A percentile compares a stretch with the other conserved stretches of the same genome.
These are phyloP conservation scores for Aspergillus conjunctus DNA, from an alignment of 495 filamentous ascomycete species.

Conservation along the genomic window DNA sequence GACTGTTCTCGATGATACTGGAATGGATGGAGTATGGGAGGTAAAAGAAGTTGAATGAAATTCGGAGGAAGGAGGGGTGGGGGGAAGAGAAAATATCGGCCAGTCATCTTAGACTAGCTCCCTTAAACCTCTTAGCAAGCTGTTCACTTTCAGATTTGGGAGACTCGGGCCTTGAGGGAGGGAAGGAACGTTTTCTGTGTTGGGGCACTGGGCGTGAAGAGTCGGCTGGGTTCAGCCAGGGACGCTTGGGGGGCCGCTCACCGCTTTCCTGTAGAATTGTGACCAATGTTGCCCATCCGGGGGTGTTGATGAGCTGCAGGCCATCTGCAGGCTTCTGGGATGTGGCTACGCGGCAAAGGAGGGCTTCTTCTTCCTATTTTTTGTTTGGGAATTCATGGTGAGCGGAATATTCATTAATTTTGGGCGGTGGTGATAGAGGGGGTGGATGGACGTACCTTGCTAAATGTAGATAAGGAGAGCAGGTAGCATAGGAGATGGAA, in stretches of 20 bases:
- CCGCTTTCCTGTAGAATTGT: conserved; percentile 92
- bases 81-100: conserved; percentile 16
- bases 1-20: not conserved
- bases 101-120: conserved; percentile 82
- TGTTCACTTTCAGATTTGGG: conserved; percentile 62
- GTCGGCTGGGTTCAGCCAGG: conserved; percentile 51
- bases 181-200: conserved; percentile 34
- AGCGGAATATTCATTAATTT: not conserved
- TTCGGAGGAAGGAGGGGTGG: not conserved
- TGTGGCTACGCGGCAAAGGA: conserved; percentile 81
- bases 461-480: conserved; percentile 74
- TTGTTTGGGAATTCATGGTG: not conserved
- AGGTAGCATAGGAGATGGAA: conserved; percentile 93
- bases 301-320: conserved; percentile 76
- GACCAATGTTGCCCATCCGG: conserved; percentile 90
- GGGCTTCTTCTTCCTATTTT: conserved; percentile 80
- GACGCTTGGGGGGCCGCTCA: conserved; percentile 91
- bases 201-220: conserved; percentile 40
- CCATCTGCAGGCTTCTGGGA: conserved; percentile 75
- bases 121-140: conserved; percentile 98
- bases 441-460: conserved; percentile 62
- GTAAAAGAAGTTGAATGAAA: not conserved
- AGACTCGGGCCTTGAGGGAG: conserved; percentile 42
- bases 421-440: conserved; percentile 22
- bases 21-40: not conserved